Base-by-base conservation (phyloP, 306 rosid species). In the Vicia sativa region DNA sequence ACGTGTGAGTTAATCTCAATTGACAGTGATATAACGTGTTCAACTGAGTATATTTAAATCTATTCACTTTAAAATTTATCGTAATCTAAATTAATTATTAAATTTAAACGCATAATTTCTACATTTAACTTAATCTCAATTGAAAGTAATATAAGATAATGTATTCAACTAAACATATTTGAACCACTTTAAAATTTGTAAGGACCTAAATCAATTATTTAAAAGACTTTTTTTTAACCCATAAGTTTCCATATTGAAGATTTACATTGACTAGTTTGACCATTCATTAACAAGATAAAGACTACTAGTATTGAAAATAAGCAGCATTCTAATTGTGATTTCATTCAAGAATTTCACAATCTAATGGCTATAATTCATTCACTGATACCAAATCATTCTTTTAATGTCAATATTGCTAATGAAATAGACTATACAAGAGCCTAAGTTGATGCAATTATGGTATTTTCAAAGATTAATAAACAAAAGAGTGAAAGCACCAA, bases 361-460 rank as follows among this genome's bases (percentile, higher is more conserved):
- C 58, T 11, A 52, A 52, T 52, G 58, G 58, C 34, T 52, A 52
- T 52, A 52, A 11, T 52, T 23, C 14, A 52, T 21, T 15, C 58
- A 21, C 34, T 52, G 11, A 21, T 21, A 52, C 14, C 43, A 67
- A 9, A 46, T 23, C 68, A 76, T 26, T 25, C 9, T 6, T 63
- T 34, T 10, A 44, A 21, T 50, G 70, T 31, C 31, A 37, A 50
- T 15, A 65, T 66, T 37, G 48, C 46, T 62, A 59, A 64, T 7
- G 73, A 69, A 71, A 64, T 55, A 50, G 71, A 70, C 62, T 65
- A 9, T 59, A 70, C 11, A 39, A 66, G 55, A 65, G 67, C 4
- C 73, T 46, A 39, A 43, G 48, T 37, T 54, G 72, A 18, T 48
- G 65, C 69, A 50, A 65, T 66, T 69, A 66, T 75, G 78, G 52